Evolutionary conservation across 1,284 basidiomycete species (phyloP), one percentile per base, ranked within the genome.

Genomic region (Athelia psychrophila): DNA sequence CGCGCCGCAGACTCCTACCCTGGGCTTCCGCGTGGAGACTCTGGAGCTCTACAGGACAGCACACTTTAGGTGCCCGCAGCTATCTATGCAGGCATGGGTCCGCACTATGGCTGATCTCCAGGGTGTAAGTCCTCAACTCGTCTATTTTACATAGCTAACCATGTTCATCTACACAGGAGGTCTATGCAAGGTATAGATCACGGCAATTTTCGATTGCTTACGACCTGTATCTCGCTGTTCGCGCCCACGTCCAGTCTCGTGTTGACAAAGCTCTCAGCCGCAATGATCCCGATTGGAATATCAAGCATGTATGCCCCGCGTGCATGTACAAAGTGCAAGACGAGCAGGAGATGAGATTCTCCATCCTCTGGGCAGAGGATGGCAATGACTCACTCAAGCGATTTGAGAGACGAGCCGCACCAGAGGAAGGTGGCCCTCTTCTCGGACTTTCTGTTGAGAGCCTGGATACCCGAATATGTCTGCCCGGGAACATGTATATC

Each of bases 61-160:
- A 2, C 52, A 46, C 20, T 48, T 54, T 2, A 51, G 49, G 0
- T 54, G 49, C 35, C 59, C 59, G 2, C 51, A 49, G 0, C 36
- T 58, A 1, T 49, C 50, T 1, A 48, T 60, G 1, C 53, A 62
- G 20, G 44, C 50, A 3, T 62, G 54, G 45, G 36, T 56, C 23
- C 52, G 53, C 22, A 52, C 51, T 6, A 38, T 58, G 0, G 53
- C 35, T 12, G 53, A 62, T 23, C 44, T 59, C 0, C 59, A 60
- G 19, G 22, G 3, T 13, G 47, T 22, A 45, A 54, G 22, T 30
- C 51, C 16, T 58, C 58, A 22, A 50, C 47, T 0, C 53, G 54
- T 38, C 13, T 30, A 30, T 13, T 30, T 5, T 55, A 47, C 8
- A 47, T 49, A 44, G 49, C 16, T 22, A 8, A 51, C 40, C 8